Evolutionary conservation across 2,329 filamentous ascomycete genomes (phyloP), one percentile per base, ranked within the genome.

Genomic region (Diaporthe capsici): DNA sequence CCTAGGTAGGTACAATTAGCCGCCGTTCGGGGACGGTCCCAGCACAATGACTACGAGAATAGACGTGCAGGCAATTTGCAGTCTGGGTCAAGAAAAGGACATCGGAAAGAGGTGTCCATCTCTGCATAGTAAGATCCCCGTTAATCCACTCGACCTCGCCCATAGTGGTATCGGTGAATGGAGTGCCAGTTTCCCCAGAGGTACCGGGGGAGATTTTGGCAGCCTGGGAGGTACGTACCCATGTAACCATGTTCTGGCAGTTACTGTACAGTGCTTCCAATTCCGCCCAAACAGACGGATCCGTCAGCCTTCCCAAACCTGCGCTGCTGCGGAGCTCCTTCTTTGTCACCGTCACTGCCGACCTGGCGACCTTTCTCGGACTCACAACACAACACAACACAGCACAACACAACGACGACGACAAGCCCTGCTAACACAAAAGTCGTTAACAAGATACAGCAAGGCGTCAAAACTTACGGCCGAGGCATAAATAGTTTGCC

Each of bases 301-400:
- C 65, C 65, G 65, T 70, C 65, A 42, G 49, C n/a, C 34, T 31
- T 51, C 44, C 61, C 61, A 51, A 49, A 65, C 61, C 44, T 49
- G 42, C 34, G 42, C 63, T 70, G 47, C 65, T 70, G 65, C 47
- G 63, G 63, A 70, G 47, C 65, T 70, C 65, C 47, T n/a, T 68
- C 63, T 70, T 70, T 70, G 49, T 70, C 65, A 53, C 34, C 31
- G 49, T 39, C 65, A 55, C 65, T 42, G 28, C 49, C 65, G 34
- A 4, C 47, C 47, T 25, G 34, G 34, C 65, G 28, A 22, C 65
- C 12, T 28, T 42, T 42, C 49, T 34, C n/a, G 22, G 28, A 13
- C 17, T 28, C 65, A 55, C 65, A 37, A 49, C 61, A 63, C 65
- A 37, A 49, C 61, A 63, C 58, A 28, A 28, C 15, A 68, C 37